Evolutionary conservation across 768 basidiomycete genomes (phyloP), one percentile per base, ranked within the genome.

Genomic region (Lentinula boryana): DNA sequence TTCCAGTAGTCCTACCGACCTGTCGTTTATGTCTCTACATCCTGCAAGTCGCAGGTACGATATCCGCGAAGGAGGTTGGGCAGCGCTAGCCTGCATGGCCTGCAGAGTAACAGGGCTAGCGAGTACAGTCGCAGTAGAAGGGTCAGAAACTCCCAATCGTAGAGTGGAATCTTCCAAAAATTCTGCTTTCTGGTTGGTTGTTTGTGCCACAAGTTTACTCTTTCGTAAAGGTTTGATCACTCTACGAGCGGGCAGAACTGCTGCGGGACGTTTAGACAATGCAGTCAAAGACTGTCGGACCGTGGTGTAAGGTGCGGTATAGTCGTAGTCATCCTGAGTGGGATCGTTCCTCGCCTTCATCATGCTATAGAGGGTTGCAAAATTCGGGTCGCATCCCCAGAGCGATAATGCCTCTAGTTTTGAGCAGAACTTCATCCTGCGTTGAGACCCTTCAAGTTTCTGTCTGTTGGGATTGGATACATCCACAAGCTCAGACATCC

Each of bases 381-480:
- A 2, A n/a, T 43, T 23, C 21, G 43, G 38, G n/a, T 69, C 63
- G 66, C 82, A 84, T 51, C 74, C 74, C 83, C 79, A 82, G 60
- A 84, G 74, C 41, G 77, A 73, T 36, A 84, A 69, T n/a, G 78
- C 75, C 66, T 80, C 79, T 50, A 84, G 72, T 40, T 75, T 73
- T 23, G 82, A 80, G 65, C 83, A 84, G 49, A 78, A 71, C 60
- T 77, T 80, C 63, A 81, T 78, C 21, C 57, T 46, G 8, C 33
- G 44, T 38, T 23, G 56, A n/a, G 13, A 58, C 44, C 33, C 32
- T 23, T 36, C 56, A n/a, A 6, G 60, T 46, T 21, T 62, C 60
- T 53, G 59, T 10, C 35, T 18, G 58, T 52, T 60, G 32, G 31
- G 41, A 46, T 54, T 57, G 16, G 44, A 36, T 52, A 50, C 12